Percentiles rank a stretch among this genome's conserved stretches.
Conservation (phyloP, 2,329 filamentous ascomycete genomes). For the Sarocladium oryzae region DNA sequence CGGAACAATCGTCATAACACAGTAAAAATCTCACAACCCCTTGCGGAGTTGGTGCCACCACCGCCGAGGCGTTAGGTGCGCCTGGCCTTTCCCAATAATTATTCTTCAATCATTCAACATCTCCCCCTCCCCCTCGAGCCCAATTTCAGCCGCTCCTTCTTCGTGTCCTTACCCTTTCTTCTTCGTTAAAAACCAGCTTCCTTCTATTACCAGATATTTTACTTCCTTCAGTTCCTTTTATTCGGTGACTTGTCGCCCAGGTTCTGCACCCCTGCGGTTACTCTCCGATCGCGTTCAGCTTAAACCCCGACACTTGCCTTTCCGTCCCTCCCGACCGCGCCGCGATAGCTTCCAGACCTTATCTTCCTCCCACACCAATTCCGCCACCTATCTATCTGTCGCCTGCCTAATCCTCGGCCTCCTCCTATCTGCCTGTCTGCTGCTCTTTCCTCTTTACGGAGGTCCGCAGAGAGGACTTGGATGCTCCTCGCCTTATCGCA, state of each 20-base stretch:
- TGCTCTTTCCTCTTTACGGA: background rate
- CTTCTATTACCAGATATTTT: too few relatives aligned
- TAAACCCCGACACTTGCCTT: too few relatives aligned
- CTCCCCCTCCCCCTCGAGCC: too few relatives aligned
- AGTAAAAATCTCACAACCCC: constrained; percentile 2
- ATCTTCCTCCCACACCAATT: background rate
- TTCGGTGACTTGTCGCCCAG: too few relatives aligned
- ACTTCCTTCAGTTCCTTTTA: too few relatives aligned
- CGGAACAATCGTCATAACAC: background rate
- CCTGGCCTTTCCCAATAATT: background rate
- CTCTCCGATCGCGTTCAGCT: background rate
- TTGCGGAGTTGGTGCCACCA: background rate
- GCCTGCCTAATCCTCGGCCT: background rate
- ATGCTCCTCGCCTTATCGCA: background rate
- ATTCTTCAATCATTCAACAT: background rate
- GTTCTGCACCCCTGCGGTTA: too few relatives aligned
- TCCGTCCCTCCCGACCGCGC: constrained; percentile 3
- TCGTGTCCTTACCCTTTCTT: background rate
- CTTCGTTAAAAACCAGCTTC: too few relatives aligned
- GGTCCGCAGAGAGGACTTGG: background rate
- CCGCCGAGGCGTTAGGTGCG: background rate
- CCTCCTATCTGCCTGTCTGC: background rate
- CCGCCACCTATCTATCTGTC: background rate
- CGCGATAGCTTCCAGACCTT: constrained; percentile 6
- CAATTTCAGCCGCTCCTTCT: background rate